phyloP scores from a whole-genome alignment of 108 stramenopile species.

The Skeletonema menzelii region DNA sequence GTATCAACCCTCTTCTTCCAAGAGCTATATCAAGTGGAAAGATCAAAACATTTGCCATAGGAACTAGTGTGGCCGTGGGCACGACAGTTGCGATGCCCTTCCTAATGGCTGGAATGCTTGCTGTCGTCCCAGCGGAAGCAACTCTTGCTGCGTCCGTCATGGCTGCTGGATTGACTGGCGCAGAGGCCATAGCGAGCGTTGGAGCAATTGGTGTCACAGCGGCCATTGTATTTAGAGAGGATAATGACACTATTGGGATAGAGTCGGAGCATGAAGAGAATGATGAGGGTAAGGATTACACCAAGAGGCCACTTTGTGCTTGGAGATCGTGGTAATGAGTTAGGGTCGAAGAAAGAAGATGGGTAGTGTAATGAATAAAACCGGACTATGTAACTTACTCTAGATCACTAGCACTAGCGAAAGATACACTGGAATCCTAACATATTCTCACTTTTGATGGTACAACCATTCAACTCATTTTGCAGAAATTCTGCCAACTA shows the following conservation, averaged over 20 bases:
- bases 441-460: too few species aligned
- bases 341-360: too few species aligned
- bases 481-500: too few species aligned
- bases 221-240: conserved; percentile 30
- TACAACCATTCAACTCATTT: too few species aligned
- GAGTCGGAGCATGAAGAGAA: conserved; percentile 28
- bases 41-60: conserved; percentile 57
- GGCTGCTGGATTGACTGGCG: conserved; percentile 37
- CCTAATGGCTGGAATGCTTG: conserved; percentile 49
- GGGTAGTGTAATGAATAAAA: too few species aligned
- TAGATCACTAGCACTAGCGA: too few species aligned
- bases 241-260: conserved; percentile 22
- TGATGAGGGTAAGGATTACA: conserved; percentile 19
- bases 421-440: too few species aligned
- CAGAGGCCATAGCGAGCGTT: conserved; percentile 46
- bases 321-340: conserved; percentile 49
- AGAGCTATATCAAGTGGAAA: conserved; percentile 46
- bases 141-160: conserved; percentile 35
- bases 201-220: conserved; percentile 53
- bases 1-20: conserved; percentile 47
- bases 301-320: conserved; percentile 47
- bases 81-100: conserved; percentile 62
- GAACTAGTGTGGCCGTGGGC: conserved; percentile 44
- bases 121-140: conserved; percentile 43
- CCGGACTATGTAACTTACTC: too few species aligned